Conservation (phyloP, 306 rosid genomes). For the Vigna hirtella region DNA sequence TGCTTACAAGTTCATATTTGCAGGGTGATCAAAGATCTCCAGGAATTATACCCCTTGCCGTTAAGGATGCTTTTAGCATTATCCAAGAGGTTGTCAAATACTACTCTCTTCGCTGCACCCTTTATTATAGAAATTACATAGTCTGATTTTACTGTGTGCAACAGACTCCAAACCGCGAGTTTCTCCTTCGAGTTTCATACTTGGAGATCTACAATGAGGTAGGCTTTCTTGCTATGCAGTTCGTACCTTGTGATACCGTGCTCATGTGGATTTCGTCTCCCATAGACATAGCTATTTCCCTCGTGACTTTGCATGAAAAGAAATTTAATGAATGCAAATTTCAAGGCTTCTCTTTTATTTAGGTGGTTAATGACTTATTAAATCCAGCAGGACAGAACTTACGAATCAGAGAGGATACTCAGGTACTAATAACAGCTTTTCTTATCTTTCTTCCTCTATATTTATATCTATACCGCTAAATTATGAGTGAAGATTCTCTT, state of each 20-base stretch:
- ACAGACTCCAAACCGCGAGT: conserved; percentile 98
- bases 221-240: conserved; percentile 36
- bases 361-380: conserved; percentile 97
- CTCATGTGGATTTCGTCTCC: conserved; percentile 33
- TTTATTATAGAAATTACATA: conserved; percentile 34
- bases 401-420: conserved; percentile 97
- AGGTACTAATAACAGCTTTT: conserved; percentile 60
- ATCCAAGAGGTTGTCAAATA: conserved; percentile 86
- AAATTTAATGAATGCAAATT: conserved; percentile 31
- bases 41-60: conserved; percentile 97
- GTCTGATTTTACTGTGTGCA: conserved; percentile 44
- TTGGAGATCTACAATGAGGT: conserved; percentile 99
- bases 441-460: conserved; percentile 13
- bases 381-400: conserved; percentile 99
- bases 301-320: conserved; percentile 34
- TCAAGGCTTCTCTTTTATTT: conserved; percentile 46
- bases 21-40: conserved; percentile 99
- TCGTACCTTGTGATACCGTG: conserved; percentile 34
- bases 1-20: conserved; percentile 48
- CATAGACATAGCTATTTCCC: conserved; percentile 25
- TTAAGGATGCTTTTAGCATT: conserved; percentile 97
- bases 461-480: conserved; percentile 32
- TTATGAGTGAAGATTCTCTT: conserved; percentile 12
- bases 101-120: conserved; percentile 42
- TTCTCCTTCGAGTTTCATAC: conserved; percentile 94